Evolutionary conservation across 176 grass and related monocot genomes (phyloP).

Genomic region (Musa beccarii): DNA sequence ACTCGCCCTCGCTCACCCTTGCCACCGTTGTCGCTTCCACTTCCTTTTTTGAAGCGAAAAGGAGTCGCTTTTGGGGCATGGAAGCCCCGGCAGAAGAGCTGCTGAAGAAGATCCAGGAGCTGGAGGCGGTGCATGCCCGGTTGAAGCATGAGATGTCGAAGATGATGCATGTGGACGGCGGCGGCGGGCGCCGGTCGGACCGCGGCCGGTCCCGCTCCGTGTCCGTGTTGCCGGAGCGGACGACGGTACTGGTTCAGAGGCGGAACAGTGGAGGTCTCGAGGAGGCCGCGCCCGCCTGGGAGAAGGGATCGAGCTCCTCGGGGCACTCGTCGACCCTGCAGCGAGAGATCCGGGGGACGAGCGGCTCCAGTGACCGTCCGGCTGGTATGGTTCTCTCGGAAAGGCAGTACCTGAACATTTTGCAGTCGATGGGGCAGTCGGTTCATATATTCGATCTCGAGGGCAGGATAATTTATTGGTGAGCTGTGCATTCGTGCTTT

Average conservation of each 20-base stretch:
- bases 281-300: neutral
- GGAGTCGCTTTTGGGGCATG: conserved; percentile 40
- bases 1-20: too few species aligned
- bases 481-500: conserved; percentile 17
- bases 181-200: conserved; percentile 9
- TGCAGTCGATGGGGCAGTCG: conserved; percentile 78
- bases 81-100: conserved; percentile 50
- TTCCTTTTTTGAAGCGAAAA: conserved; percentile 4
- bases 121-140: conserved; percentile 60
- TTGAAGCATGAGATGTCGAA: conserved; percentile 84
- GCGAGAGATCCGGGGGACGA: conserved; percentile 30
- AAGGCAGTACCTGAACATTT: conserved; percentile 53
- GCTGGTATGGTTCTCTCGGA: conserved; percentile 43
- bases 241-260: neutral
- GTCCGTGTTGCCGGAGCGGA: conserved; percentile 33
- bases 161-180: conserved; percentile 24
- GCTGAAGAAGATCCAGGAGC: conserved; percentile 73
- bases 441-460: conserved; percentile 85
- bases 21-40: neutral
- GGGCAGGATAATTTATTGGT: conserved; percentile 91
- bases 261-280: neutral
- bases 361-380: neutral
- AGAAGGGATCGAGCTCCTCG: conserved; percentile 44
- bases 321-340: conserved; percentile 44
- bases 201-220: conserved; percentile 60